Percentiles rank a stretch among this genome's conserved stretches.
Conservation (phyloP, 228 moss, liverwort and hornwort species). For the Sphagnum fallax region DNA sequence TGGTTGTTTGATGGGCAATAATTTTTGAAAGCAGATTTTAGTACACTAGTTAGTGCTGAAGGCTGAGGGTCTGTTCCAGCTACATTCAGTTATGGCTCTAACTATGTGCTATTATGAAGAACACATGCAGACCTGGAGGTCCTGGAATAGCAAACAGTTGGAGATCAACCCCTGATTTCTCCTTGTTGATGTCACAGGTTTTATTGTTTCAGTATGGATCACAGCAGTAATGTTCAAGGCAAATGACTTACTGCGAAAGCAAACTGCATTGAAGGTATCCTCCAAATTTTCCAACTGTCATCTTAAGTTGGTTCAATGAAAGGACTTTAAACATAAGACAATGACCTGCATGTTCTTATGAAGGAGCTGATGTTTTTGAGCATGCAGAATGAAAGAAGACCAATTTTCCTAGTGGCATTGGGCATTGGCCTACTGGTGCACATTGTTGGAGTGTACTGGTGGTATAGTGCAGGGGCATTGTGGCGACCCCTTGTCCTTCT, state of each 20-base stretch:
- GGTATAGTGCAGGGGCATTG: constrained; percentile 73
- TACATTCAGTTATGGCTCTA: too few relatives aligned
- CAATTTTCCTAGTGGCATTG: constrained; percentile 26
- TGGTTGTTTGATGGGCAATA: too few relatives aligned
- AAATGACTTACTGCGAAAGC: constrained; percentile 53
- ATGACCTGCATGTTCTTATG: too few relatives aligned
- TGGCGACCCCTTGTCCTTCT: constrained; percentile 81
- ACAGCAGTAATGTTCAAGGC: constrained; percentile 53
- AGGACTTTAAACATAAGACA: too few relatives aligned
- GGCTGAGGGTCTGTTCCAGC: too few relatives aligned
- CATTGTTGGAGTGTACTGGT: constrained; percentile 50
- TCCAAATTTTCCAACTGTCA: background rate
- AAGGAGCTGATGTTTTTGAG: too few relatives aligned
- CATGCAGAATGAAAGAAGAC: constrained; percentile 49
- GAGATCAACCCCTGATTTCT: background rate
- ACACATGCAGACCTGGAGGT: too few relatives aligned
- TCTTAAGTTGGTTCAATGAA: too few relatives aligned
- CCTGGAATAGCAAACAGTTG: too few relatives aligned
- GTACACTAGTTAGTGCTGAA: too few relatives aligned
- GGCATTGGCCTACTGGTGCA: background rate
- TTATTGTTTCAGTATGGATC: constrained; percentile 49
- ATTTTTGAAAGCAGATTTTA: too few relatives aligned
- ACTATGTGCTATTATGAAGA: too few relatives aligned
- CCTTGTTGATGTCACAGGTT: constrained; percentile 15
- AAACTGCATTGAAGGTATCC: constrained; percentile 54